Evolutionary conservation across 2,329 filamentous ascomycete species (phyloP).

Genomic region (Ascochyta fabae): DNA sequence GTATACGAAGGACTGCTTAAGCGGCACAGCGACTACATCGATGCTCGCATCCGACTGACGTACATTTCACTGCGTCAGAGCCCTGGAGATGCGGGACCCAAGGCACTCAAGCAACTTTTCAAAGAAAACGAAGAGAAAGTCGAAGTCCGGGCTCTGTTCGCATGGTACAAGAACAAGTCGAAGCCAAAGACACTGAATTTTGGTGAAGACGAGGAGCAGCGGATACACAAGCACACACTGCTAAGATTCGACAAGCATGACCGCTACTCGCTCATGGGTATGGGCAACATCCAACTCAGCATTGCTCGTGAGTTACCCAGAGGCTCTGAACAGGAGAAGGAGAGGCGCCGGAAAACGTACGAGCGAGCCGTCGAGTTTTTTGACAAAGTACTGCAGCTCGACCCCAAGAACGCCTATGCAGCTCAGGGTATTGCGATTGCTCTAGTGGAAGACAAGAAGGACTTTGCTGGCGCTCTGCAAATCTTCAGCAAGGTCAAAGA

Average conservation of each 20-base stretch:
- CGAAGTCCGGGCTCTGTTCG: constrained; percentile 90
- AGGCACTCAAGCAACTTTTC: constrained; percentile 84
- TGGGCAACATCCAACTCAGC: constrained; percentile 93
- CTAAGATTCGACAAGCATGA: constrained; percentile 93
- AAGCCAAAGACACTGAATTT: constrained; percentile 83
- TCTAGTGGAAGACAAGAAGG: constrained; percentile 91
- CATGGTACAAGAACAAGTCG: constrained; percentile 91
- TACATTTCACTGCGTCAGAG: constrained; percentile 86
- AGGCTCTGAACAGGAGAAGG: constrained; percentile 86
- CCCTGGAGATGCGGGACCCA: constrained; percentile 84
- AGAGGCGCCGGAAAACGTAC: constrained; percentile 87
- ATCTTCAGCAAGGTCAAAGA: constrained; percentile 92
- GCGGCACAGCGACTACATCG: constrained; percentile 89
- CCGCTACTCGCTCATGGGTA: constrained; percentile 92
- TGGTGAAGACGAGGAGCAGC: constrained; percentile 86
- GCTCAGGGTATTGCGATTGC: constrained; percentile 96
- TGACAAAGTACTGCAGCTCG: constrained; percentile 94
- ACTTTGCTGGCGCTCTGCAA: constrained; percentile 79
- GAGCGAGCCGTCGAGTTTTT: constrained; percentile 96
- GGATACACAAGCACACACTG: constrained; percentile 95
- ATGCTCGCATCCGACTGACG: constrained; percentile 85
- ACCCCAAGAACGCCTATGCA: constrained; percentile 93
- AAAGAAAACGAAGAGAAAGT: constrained; percentile 83
- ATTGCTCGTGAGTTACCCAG: constrained; percentile 93
- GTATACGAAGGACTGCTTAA: constrained; percentile 86